These are phyloP conservation scores for Termitomyces sp. DNA, from an alignment of 768 basidiomycete genomes.

Conservation along the genomic window DNA sequence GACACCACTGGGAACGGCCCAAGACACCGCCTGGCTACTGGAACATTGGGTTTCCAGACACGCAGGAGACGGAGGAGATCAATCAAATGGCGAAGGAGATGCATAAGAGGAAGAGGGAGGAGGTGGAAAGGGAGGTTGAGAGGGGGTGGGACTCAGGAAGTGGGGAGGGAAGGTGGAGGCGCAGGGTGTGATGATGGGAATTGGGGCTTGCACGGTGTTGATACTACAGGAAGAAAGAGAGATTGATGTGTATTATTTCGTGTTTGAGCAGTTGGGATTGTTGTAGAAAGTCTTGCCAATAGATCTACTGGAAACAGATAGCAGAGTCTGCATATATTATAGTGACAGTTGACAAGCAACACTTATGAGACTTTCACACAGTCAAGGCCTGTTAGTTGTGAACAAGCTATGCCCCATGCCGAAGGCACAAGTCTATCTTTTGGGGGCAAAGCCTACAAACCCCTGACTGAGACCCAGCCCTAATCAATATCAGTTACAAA, in stretches of 20 bases:
- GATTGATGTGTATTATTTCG: not conserved
- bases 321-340: too few relatives aligned
- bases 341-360: too few relatives aligned
- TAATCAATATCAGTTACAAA: too few relatives aligned
- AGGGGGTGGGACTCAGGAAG: constrained; percentile 14
- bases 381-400: too few relatives aligned
- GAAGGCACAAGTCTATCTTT: too few relatives aligned
- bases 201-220: not conserved
- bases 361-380: too few relatives aligned
- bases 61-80: constrained; percentile 74
- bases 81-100: constrained; percentile 71
- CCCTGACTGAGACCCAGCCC: too few relatives aligned
- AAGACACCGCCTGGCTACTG: constrained; percentile 85
- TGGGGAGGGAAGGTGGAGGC: constrained; percentile 37
- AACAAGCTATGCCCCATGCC: too few relatives aligned
- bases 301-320: too few relatives aligned
- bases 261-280: too few relatives aligned
- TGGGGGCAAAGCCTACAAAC: too few relatives aligned
- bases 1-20: constrained; percentile 63
- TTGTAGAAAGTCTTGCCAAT: too few relatives aligned
- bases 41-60: constrained; percentile 86
- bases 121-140: constrained; percentile 47
- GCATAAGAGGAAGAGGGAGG: constrained; percentile 56
- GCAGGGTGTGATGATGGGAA: constrained; percentile 11
- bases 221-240: not conserved